Conservation (phyloP, 768 basidiomycete species). For the Hypholoma sublateritium region DNA sequence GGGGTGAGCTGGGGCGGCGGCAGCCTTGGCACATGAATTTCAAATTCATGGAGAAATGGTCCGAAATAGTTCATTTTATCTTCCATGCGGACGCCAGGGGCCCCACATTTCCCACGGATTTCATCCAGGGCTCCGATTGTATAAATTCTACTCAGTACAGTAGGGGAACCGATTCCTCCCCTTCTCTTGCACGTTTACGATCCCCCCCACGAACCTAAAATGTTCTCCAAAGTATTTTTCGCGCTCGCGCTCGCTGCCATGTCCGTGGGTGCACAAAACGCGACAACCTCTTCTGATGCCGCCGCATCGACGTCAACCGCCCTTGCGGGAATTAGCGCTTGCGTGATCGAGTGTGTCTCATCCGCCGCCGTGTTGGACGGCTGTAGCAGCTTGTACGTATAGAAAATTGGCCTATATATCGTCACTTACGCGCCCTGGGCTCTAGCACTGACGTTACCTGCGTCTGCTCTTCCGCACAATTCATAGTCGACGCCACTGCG, state of each 20-base stretch:
- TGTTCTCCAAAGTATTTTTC: conserved; percentile 19
- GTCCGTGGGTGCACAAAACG: conserved; percentile 9
- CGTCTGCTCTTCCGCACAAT: conserved; percentile 23
- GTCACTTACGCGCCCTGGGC: background rate
- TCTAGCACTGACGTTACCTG: conserved; percentile 19
- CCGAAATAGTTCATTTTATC: too few relatives aligned
- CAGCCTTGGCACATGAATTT: too few relatives aligned
- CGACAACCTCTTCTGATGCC: background rate
- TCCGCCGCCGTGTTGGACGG: conserved; percentile 16
- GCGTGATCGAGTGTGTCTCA: conserved; percentile 18
- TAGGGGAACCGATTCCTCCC: background rate
- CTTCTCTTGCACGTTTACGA: too few relatives aligned
- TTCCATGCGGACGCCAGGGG: too few relatives aligned
- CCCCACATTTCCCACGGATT: too few relatives aligned
- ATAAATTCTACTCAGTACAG: background rate
- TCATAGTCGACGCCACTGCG: conserved; percentile 18
- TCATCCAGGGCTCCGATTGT: background rate
- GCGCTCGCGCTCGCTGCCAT: conserved; percentile 10
- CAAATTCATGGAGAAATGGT: too few relatives aligned
- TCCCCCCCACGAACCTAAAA: conserved; percentile 1
- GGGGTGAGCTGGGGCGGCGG: too few relatives aligned
- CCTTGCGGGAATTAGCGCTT: conserved; percentile 16
- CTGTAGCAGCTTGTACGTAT: conserved; percentile 18
- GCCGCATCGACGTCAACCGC: conserved; percentile 1
- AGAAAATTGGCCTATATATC: background rate